Base-by-base conservation (phyloP, 352 stramenopile genomes). In the Phytophthora pisi region DNA sequence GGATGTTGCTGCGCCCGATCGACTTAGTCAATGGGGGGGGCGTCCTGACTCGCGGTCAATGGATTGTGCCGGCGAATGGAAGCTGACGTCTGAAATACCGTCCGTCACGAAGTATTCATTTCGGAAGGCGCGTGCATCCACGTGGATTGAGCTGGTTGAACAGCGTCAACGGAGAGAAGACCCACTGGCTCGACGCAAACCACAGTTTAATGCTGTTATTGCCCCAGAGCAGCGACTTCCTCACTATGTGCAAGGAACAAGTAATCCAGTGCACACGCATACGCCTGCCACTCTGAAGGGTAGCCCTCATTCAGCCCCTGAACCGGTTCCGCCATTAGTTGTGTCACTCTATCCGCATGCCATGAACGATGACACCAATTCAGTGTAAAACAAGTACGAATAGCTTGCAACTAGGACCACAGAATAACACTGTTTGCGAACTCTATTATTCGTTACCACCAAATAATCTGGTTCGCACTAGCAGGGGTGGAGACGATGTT, bases 141-240 rank as follows among this genome's bases (percentile, higher is more conserved):
- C 83, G n/a, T 93, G 83, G 85, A 93, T 92, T 67, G 83, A 91
- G 46, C 74, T 91, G 15, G 64, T 91, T 18, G 84, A 90, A 42
- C 73, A 86, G 42, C 79, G 70, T 0, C 78, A 88, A 36, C 72
- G 65, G 4, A 71, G 74, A 42, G 74, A 69, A 28, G 63, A 83
- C 45, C 81, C 81, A 20, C 52, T 81, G 30, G 74, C 80, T 7
- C 75, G 64, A 7, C 58, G 55, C 23, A 60, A 64, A 20, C 40
- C 47, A 13, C 24, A 53, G n/a, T 28, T 62, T 1, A 42, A 31
- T 28, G 13, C 38, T 13, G 5, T 50, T 46, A 23, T 60, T 23
- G 11, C 49, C 3, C 72, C 77, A 24, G 75, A 84, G 43, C 56
- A 82, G 45, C 63, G 66, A 13, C 71, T 91, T 15, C 83, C 83